These are phyloP conservation scores for Syzygium aqueum DNA, from an alignment of 345 rosid species.

Conservation along the genomic window DNA sequence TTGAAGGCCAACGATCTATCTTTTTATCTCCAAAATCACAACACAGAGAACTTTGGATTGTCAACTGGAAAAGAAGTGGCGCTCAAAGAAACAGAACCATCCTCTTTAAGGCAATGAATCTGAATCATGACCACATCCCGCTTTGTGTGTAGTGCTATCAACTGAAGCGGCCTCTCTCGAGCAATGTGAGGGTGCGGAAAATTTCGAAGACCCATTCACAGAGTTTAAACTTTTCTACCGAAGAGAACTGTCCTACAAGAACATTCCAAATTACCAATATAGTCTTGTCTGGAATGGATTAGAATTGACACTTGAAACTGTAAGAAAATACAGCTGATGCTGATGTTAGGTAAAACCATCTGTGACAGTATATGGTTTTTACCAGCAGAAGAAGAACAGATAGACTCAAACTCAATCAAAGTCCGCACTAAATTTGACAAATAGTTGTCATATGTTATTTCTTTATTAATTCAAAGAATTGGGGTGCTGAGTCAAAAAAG, in stretches of 20 bases:
- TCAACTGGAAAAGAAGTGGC: background rate
- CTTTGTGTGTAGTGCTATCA: background rate
- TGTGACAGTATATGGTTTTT: background rate
- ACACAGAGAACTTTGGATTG: background rate
- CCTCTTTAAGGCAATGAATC: too few species aligned
- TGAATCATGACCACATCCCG: background rate
- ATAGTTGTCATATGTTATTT: background rate
- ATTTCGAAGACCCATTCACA: background rate
- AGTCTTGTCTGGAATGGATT: background rate
- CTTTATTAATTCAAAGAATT: background rate
- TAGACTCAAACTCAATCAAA: background rate
- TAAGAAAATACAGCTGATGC: background rate
- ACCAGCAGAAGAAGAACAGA: background rate
- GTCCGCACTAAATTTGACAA: background rate
- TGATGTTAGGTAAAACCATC: background rate
- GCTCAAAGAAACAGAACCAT: too few species aligned
- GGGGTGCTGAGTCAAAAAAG: background rate
- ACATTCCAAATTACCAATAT: background rate
- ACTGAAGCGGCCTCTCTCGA: background rate
- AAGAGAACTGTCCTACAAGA: background rate
- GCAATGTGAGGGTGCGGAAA: background rate
- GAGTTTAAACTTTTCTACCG: background rate
- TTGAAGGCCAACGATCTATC: background rate
- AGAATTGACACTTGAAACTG: background rate
- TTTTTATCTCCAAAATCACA: background rate